Percentiles rank a stretch among this genome's conserved stretches.
These are phyloP conservation scores for Neolentinus lepideus DNA, from an alignment of 1,284 basidiomycete genomes.

Conservation along the genomic window DNA sequence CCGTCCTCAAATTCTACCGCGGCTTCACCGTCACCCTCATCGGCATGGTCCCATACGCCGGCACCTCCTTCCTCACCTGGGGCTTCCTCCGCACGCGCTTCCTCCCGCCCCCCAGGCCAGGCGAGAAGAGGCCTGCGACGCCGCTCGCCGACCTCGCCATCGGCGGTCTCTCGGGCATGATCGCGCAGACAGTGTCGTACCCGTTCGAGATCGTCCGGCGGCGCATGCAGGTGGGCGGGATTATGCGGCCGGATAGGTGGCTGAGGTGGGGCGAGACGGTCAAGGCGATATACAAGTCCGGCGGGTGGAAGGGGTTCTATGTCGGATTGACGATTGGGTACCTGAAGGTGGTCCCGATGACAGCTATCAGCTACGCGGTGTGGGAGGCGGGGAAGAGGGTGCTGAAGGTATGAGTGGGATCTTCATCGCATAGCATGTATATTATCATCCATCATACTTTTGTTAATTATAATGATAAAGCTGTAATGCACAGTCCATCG, in stretches of 20 bases:
- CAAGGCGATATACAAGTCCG: slow-evolving; percentile 50
- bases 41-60: slow-evolving; percentile 96
- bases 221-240: slow-evolving; percentile 94
- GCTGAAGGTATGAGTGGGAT: slow-evolving; percentile 33
- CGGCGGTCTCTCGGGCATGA: slow-evolving; percentile 87
- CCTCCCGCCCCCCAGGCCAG: slow-evolving; percentile 31
- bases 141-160: slow-evolving; percentile 62
- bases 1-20: slow-evolving; percentile 88
- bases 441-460: background rate
- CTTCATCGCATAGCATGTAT: background rate
- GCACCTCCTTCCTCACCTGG: slow-evolving; percentile 93
- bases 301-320: slow-evolving; percentile 88
- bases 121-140: slow-evolving; percentile 13
- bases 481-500: background rate
- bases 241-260: slow-evolving; percentile 73
- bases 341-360: slow-evolving; percentile 97
- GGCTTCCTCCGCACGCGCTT: slow-evolving; percentile 73
- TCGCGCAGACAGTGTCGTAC: slow-evolving; percentile 90
- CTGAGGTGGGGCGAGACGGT: slow-evolving; percentile 78
- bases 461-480: background rate
- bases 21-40: slow-evolving; percentile 89
- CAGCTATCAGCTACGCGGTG: slow-evolving; percentile 71
- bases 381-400: slow-evolving; percentile 71
- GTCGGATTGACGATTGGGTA: slow-evolving; percentile 93
- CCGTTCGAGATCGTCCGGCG: slow-evolving; percentile 94